These are phyloP conservation scores for Geotrichum europaeum DNA, from an alignment of 1,139 yeast genomes.

Conservation along the genomic window DNA sequence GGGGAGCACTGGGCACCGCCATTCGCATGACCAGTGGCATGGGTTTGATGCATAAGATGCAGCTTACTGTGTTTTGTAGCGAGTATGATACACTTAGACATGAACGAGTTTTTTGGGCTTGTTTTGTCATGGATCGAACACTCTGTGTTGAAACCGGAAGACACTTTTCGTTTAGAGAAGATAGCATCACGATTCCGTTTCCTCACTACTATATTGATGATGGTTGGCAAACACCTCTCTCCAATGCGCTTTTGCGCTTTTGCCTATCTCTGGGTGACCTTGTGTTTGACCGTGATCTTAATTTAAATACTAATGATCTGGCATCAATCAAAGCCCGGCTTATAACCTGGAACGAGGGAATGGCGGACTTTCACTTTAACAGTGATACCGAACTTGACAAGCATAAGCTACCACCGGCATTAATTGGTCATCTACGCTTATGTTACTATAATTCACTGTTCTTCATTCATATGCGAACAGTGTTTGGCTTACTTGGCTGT, in stretches of 20 bases:
- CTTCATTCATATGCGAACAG: constrained; percentile 17
- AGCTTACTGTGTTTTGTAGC: constrained; percentile 12
- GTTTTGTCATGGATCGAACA: constrained; percentile 51
- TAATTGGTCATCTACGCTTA: constrained; percentile 18
- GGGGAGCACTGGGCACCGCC: constrained; percentile 51
- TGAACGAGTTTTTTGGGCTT: constrained; percentile 52
- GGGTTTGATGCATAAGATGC: constrained; percentile 41
- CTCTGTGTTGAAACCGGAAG: constrained; percentile 54
- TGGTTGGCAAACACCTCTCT: constrained; percentile 50
- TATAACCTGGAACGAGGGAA: constrained; percentile 21
- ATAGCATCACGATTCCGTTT: constrained; percentile 34
- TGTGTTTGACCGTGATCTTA: constrained; percentile 22
- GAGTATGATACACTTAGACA: constrained; percentile 48
- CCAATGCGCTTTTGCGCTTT: constrained; percentile 34
- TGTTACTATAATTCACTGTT: constrained; percentile 14
- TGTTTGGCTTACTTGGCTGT: constrained; percentile 14
- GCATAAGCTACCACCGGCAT: constrained; percentile 20
- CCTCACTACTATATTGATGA: constrained; percentile 43
- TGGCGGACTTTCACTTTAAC: constrained; percentile 18
- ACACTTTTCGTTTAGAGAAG: constrained; percentile 41
- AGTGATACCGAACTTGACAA: constrained; percentile 19
- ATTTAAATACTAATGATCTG: constrained; percentile 19
- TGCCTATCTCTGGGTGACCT: constrained; percentile 24
- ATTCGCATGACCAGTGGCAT: constrained; percentile 50
- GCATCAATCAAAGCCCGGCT: constrained; percentile 15